Evolutionary conservation across 768 basidiomycete species (phyloP).

Genomic region (Mycena kentingensis): DNA sequence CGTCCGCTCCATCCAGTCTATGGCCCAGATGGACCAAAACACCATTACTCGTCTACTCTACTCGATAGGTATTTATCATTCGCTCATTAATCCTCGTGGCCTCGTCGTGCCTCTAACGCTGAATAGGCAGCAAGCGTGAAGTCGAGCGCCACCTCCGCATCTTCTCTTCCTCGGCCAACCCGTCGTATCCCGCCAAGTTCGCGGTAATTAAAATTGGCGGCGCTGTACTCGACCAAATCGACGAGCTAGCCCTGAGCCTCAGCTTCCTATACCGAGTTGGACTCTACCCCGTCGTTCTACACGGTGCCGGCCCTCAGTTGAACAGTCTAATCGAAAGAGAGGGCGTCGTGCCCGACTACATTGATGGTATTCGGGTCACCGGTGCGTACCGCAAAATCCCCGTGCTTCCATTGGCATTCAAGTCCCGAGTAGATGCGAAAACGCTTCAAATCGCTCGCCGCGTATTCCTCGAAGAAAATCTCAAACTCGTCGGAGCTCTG

Average conservation of each 20-base stretch:
- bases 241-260: conserved; percentile 91
- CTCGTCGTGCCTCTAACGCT: no score
- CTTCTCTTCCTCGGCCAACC: conserved; percentile 91
- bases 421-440: conserved; percentile 67
- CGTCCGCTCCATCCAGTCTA: conserved; percentile 54
- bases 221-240: conserved; percentile 87
- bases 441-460: conserved; percentile 93
- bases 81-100: no score
- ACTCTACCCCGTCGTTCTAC: conserved; percentile 95
- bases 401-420: neutral
- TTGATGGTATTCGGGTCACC: conserved; percentile 96
- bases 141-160: conserved; percentile 98
- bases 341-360: conserved; percentile 94
- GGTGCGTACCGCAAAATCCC: no score
- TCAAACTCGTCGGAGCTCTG: conserved; percentile 89
- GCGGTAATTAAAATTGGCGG: conserved; percentile 99
- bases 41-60: conserved; percentile 96
- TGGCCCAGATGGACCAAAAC: conserved; percentile 86
- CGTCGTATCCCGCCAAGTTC: conserved; percentile 89
- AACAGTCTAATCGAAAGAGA: conserved; percentile 92
- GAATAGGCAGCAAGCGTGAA: conserved; percentile 95
- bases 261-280: conserved; percentile 97
- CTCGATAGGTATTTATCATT: no score
- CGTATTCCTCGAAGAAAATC: conserved; percentile 96
- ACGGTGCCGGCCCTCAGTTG: conserved; percentile 94